Evolutionary conservation across 352 stramenopile genomes (phyloP), one percentile per base, ranked within the genome.

Genomic region (Phytophthora meadii): DNA sequence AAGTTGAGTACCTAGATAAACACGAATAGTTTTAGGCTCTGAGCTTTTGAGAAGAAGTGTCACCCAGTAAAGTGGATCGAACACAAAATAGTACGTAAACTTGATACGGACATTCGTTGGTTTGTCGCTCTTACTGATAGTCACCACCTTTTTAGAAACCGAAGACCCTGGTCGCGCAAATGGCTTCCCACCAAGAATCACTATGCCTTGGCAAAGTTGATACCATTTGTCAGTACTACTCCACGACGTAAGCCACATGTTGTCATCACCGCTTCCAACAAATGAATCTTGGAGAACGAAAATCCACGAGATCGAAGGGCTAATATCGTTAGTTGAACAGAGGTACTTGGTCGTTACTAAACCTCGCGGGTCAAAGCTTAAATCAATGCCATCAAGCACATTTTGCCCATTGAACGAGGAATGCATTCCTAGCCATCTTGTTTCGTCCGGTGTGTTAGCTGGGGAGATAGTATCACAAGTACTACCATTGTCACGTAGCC

Each of bases 81-180:
- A 87, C 14, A 84, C 71, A 62, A 88, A 85, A 46, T 88, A 90
- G 34, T 87, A 87, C 8, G 81, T 87, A 59, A 90, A 88, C 39
- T 65, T 76, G 47, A 90, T 66, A 8, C 79, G 76, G 7, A 82
- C 65, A 25, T 74, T 85, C 1, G 70, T 76, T 4, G 74, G 59
- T 55, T 77, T 70, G 14, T 77, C 62, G 0, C 62, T 67, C 3
- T 61, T 77, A 44, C 55, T 77, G 41, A 70, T 62, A 8, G 57
- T 46, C 0, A 57, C 55, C 36, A 87, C 52, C 5, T 59, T 67
- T 52, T 88, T 88, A 49, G 76, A 73, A 4, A 83, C 79, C 40
- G 53, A 90, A 24, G 79, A 56, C 2, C 75, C 65, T 9, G 69
- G n/a, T 5, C 48, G 54, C 0, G 54, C 54, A 50, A 88, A 82